These are phyloP conservation scores for Elongisporangium undulatum DNA, from an alignment of 352 stramenopile species.

Conservation along the genomic window DNA sequence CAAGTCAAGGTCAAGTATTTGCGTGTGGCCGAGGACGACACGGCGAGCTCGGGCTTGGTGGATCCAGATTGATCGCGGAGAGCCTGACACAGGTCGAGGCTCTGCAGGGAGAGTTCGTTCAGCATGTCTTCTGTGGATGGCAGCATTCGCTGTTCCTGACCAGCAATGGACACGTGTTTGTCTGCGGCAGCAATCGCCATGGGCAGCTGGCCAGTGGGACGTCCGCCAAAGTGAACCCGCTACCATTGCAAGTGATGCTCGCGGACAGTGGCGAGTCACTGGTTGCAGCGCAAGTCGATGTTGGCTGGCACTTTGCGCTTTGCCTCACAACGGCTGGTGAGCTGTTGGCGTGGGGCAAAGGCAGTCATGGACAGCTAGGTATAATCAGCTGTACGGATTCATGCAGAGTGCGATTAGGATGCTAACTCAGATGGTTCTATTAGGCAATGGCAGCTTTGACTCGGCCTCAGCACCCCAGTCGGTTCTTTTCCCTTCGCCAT, in stretches of 20 bases:
- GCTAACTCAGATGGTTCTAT: not conserved
- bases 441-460: constrained; percentile 11
- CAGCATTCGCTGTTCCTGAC: constrained; percentile 70
- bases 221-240: constrained; percentile 11
- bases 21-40: constrained; percentile 70
- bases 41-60: constrained; percentile 66
- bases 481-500: constrained; percentile 15
- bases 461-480: constrained; percentile 6
- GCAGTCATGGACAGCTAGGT: constrained; percentile 65
- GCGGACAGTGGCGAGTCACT: constrained; percentile 13
- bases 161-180: constrained; percentile 27
- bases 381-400: constrained; percentile 8
- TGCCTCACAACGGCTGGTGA: constrained; percentile 28
- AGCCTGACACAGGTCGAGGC: constrained; percentile 21
- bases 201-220: constrained; percentile 49
- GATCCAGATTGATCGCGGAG: constrained; percentile 9
- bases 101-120: constrained; percentile 14
- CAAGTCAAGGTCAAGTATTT: constrained; percentile 39
- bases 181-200: constrained; percentile 75
- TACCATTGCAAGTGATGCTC: constrained; percentile 16
- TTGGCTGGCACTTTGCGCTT: constrained; percentile 79
- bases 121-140: constrained; percentile 67
- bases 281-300: constrained; percentile 26
- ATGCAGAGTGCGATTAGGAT: constrained; percentile 9
- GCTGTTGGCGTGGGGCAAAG: constrained; percentile 72